Evolutionary conservation across 2,329 filamentous ascomycete genomes (phyloP), one percentile per base, ranked within the genome.

Genomic region (Colletotrichum aenigma): DNA sequence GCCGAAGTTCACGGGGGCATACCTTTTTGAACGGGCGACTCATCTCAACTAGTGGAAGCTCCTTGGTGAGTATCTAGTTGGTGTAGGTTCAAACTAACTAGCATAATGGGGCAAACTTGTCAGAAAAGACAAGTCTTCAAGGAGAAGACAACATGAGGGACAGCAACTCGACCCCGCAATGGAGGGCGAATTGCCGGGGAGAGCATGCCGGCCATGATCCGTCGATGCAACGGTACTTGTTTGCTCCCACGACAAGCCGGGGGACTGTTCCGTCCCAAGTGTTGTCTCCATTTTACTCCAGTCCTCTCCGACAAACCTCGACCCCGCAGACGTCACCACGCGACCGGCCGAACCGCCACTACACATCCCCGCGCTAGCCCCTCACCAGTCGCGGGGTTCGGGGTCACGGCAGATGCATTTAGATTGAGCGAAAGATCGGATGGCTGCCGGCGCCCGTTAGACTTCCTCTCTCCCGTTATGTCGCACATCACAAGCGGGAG

Each of bases 321-420:
- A 48, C 34, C 56, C 70, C 73, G 70, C 70, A 75, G 70, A 67
- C 73, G 73, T 73, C 64, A 65, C 62, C 38, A 43, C 38, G 26
- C 62, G 26, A 64, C 38, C 30, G 56, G 26, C n/a, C 72, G 68
- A 56, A 74, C 48, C 38, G 30, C 30, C 61, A n/a, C 18, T 13
- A 30, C 26, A 30, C 16, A 66, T 26, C 66, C 52, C 66, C 43
- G 52, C 66, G 28, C 48, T 26, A 58, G 65, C 65, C 65, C 65
- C 65, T 67, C 65, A 56, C 34, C 16, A 24, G 18, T 56, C 62
- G 74, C 70, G 74, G 74, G 70, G 70, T 65, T 74, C 7, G 43
- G 34, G 32, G 32, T 26, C 34, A 43, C 69, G 64, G 70, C 65
- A 69, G 48, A 60, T 75, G 34, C 21, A 62, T 13, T 38, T 48